Evolutionary conservation across 2,329 filamentous ascomycete species (phyloP).

Genomic region (Aspergillus brasiliensis): DNA sequence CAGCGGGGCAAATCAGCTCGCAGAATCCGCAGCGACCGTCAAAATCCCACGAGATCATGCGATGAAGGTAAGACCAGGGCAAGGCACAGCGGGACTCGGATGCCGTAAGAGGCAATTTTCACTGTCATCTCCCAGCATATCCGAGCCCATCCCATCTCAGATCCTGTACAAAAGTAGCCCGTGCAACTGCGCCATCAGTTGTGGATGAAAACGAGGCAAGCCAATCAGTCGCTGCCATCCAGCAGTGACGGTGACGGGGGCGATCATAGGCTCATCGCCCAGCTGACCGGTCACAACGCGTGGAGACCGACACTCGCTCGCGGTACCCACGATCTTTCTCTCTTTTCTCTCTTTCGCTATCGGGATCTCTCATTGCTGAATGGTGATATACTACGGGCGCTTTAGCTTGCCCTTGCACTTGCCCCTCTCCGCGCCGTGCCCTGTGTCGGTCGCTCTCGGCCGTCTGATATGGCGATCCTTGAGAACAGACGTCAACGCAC

Average conservation of each 20-base stretch:
- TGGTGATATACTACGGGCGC: slow-evolving; percentile 4
- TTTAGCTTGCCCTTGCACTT: neutral
- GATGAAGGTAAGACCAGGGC: neutral
- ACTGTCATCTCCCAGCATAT: neutral
- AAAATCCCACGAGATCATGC: neutral
- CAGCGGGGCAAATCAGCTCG: neutral
- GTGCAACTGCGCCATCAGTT: neutral
- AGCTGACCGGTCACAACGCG: slow-evolving; percentile 14
- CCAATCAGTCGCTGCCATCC: too few species aligned
- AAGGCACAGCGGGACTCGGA: neutral
- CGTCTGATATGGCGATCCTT: slow-evolving; percentile 3
- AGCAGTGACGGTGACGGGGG: slow-evolving; percentile 8
- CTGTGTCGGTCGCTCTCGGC: neutral
- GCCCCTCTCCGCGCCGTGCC: neutral
- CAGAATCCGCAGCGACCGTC: neutral
- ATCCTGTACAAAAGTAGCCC: neutral
- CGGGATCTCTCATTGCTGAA: neutral
- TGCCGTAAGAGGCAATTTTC: neutral
- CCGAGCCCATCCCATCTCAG: neutral
- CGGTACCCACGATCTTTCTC: slow-evolving; percentile 1
- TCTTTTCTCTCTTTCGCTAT: neutral
- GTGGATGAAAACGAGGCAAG: too few species aligned
- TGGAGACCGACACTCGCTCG: slow-evolving; percentile 1
- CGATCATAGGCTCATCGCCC: slow-evolving; percentile 17
- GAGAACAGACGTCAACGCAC: neutral